A percentile compares a stretch with the other conserved stretches of the same genome.
These are phyloP conservation scores for Coffea eugenioides DNA, from an alignment of 257 asterid genomes.

Conservation along the genomic window DNA sequence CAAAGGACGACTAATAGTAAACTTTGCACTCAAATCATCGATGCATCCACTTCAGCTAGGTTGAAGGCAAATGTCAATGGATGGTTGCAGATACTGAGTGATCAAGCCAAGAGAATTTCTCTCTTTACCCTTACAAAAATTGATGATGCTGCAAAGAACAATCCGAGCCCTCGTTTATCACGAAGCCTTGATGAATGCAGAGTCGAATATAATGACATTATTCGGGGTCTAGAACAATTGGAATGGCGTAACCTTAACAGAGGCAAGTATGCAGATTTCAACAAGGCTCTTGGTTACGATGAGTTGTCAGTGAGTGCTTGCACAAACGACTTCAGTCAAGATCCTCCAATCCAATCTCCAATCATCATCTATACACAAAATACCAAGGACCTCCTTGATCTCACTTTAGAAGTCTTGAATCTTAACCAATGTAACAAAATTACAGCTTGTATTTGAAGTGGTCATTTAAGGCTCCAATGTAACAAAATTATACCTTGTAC, in stretches of 20 bases:
- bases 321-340: not conserved
- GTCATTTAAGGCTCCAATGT: not conserved
- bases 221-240: not conserved
- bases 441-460: not conserved
- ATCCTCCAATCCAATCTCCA: not conserved
- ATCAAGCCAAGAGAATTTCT: not conserved
- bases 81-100: not conserved
- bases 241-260: not conserved
- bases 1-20: not conserved
- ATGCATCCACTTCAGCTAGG: not conserved
- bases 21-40: not conserved
- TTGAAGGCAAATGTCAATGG: not conserved
- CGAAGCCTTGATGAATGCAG: not conserved
- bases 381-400: not conserved
- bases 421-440: not conserved
- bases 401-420: not conserved
- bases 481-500: not conserved
- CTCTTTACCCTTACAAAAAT: not conserved
- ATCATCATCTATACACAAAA: not conserved
- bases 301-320: not conserved
- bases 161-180: not conserved
- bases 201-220: no score
- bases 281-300: no score
- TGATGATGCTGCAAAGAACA: not conserved
- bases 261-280: not conserved